Base-by-base conservation (phyloP, 768 basidiomycete species). In the Kockovaella imperatae region DNA sequence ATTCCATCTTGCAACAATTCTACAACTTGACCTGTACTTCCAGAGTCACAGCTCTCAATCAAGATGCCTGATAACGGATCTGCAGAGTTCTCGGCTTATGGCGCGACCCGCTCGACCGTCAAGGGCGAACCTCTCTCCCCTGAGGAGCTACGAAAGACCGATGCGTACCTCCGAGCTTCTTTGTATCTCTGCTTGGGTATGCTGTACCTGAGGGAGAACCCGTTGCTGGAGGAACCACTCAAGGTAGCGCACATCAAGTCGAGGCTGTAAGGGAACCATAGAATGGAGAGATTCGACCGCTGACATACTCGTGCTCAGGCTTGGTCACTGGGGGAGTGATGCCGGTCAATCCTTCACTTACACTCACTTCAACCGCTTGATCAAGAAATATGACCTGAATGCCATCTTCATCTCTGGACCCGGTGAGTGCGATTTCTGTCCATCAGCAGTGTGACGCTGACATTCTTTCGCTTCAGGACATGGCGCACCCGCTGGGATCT, bases 401-500 rank as follows among this genome's bases (percentile, higher is more conserved):
- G 75, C 78, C 0, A 76, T 89, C 35, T 85, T 83, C 50, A 81
- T 90, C 42, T 83, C 86, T 3, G 87, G 88, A 42, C 40, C 38
- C 38, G 47, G 35, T 47, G 26, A 42, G 28, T 35, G 14, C 25
- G 31, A 4, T 29, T 8, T n/a, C 2, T 15, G 18, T 51, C 13
- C 17, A 2, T 3, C 3, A 3, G 39, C 11, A 32, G 5, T 45
- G 20, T 13, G 13, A 31, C 15, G 4, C 32, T 25, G 32, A 47
- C 2, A 26, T 6, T 49, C 32, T 34, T 20, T 13, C 35, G 47
- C 2, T 7, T 18, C 13, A 77, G 84, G 84, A 13, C 86, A 90
- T 61, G 87, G 87, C 25, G 88, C 88, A 5, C 89, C 89, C 25
- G 86, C 80, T 17, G 78, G 90, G 28, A 78, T 93, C 20, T 78